Conservation (phyloP, 192 early-diverging fungal genomes). For the Anaeromyces robustus region DNA sequence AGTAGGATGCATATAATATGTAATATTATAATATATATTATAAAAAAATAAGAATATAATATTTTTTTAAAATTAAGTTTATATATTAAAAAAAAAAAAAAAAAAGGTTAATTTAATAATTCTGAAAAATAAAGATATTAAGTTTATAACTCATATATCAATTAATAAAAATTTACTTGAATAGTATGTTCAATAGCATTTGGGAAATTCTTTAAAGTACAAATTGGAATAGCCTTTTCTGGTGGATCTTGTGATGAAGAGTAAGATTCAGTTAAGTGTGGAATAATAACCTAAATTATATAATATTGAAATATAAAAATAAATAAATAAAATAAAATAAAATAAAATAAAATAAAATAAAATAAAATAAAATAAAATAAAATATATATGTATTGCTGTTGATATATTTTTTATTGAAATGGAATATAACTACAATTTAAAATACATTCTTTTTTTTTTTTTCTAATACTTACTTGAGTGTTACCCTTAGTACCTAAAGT, state of each 20-base stretch:
- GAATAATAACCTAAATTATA: conserved; percentile 69
- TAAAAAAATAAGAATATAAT: too few species aligned
- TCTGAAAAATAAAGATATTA: too few species aligned
- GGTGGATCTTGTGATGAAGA: conserved; percentile 94
- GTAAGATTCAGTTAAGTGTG: conserved; percentile 93
- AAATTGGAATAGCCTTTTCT: conserved; percentile 85
- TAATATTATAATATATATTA: too few species aligned
- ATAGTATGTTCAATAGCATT: conserved; percentile 51
- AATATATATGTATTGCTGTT: neutral
- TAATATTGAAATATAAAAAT: too few species aligned
- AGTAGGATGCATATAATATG: too few species aligned
- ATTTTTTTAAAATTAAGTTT: too few species aligned
- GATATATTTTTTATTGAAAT: too few species aligned
- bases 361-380: neutral
- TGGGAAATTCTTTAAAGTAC: conserved; percentile 82
- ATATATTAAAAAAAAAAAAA: too few species aligned
- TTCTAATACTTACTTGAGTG: conserved; percentile 51
- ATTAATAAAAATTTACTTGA: neutral
- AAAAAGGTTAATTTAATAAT: too few species aligned
- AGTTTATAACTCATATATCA: too few species aligned
- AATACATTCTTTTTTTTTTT: neutral
- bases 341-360: neutral
- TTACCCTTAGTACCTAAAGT: conserved; percentile 99
- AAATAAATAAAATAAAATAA: too few species aligned
- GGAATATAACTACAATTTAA: too few species aligned